A percentile compares a stretch with the other conserved stretches of the same genome.
Evolutionary conservation across 176 grass and related monocot species (phyloP).

Genomic region (Saccharum officinarum): DNA sequence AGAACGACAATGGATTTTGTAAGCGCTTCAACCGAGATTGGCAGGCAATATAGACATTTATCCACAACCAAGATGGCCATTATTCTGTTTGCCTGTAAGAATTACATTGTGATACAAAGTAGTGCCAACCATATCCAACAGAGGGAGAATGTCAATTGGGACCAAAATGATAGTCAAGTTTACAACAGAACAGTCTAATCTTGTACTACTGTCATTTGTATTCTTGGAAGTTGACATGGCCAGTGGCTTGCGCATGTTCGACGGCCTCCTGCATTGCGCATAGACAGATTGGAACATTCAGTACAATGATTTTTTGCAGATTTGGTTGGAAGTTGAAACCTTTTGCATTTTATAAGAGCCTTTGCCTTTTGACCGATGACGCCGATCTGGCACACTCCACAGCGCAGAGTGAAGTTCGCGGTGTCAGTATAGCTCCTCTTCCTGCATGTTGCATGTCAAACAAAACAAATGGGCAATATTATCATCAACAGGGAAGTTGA

Average conservation of each 20-base stretch:
- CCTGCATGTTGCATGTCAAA: slow-evolving; percentile 41
- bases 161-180: slow-evolving; percentile 19
- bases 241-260: slow-evolving; percentile 89
- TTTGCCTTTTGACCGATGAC: slow-evolving; percentile 84
- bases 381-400: slow-evolving; percentile 89
- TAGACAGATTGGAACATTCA: not conserved
- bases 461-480: not conserved
- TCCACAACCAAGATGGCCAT: not conserved
- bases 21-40: not conserved
- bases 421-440: slow-evolving; percentile 93
- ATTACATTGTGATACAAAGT: slow-evolving; percentile 20
- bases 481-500: not conserved
- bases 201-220: slow-evolving; percentile 57
- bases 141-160: not conserved
- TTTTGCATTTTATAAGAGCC: not conserved
- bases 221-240: slow-evolving; percentile 94
- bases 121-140: not conserved
- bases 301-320: not conserved
- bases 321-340: not conserved
- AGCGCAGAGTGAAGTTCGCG: slow-evolving; percentile 82
- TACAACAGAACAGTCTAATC: slow-evolving; percentile 17
- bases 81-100: slow-evolving; percentile 25
- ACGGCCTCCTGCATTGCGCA: slow-evolving; percentile 70
- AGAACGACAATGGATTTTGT: not conserved
- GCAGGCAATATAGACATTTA: not conserved